Conservation (phyloP, 2,329 filamentous ascomycete species). For the Trichoderma atrobrunneum region DNA sequence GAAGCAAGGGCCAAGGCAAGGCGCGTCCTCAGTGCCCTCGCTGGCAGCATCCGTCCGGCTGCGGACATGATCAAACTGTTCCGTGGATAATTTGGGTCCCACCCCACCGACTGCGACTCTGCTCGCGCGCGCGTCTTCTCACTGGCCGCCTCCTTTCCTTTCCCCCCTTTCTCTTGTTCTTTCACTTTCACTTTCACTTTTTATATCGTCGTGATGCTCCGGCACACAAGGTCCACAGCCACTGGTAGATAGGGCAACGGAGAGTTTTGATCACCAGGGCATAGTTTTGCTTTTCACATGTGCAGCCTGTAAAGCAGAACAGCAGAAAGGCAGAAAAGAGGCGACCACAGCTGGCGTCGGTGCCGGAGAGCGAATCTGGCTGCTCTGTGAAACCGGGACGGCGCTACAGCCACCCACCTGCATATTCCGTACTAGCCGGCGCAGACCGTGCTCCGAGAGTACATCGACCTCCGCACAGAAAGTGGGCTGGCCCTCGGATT, state of each 20-base stretch:
- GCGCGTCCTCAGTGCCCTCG: not conserved
- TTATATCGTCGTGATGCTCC: not conserved
- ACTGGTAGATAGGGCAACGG: not conserved
- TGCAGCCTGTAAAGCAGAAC: not conserved
- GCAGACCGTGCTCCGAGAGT: slow-evolving; percentile 11
- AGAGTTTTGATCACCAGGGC: not conserved
- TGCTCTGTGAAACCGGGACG: slow-evolving; percentile 10
- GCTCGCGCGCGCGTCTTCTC: not conserved
- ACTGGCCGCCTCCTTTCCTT: slow-evolving; percentile 4
- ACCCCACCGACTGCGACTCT: slow-evolving; percentile 14
- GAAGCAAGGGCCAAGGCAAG: not conserved
- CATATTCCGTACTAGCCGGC: slow-evolving; percentile 18
- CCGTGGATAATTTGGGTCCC: slow-evolving; percentile 9
- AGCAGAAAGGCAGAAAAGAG: not conserved
- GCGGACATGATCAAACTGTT: not conserved
- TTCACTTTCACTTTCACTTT: not conserved
- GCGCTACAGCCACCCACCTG: slow-evolving; percentile 14
- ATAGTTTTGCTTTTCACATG: not conserved
- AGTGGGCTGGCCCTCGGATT: not conserved
- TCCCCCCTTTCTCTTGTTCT: not conserved
- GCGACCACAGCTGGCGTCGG: not conserved
- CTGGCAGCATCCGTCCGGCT: slow-evolving; percentile 16
- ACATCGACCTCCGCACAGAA: slow-evolving; percentile 2
- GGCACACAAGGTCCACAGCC: not conserved
- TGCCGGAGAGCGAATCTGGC: slow-evolving; percentile 2